These are phyloP conservation scores for Monosporozyma solicola DNA, from an alignment of 805 yeast genomes.

Conservation along the genomic window DNA sequence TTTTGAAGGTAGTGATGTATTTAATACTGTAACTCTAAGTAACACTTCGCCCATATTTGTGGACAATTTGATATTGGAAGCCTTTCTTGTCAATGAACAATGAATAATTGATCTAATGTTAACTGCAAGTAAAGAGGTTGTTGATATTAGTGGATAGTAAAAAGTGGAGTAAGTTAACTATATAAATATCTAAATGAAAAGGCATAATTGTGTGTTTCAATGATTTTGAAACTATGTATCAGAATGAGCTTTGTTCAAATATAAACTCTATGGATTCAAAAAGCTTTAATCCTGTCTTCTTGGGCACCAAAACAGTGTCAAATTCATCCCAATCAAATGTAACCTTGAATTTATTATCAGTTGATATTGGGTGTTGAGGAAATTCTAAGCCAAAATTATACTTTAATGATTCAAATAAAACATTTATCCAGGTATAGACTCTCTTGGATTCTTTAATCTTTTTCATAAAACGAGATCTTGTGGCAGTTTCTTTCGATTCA, in stretches of 20 bases:
- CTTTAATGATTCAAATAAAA: background rate
- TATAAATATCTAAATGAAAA: no score
- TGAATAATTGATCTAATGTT: no score
- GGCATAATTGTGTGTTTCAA: background rate
- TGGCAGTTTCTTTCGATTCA: background rate
- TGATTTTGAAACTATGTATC: background rate
- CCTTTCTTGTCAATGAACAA: no score
- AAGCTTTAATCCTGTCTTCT: slow-evolving; percentile 40
- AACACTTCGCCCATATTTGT: no score
- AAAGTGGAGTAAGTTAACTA: no score
- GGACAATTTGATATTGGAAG: no score
- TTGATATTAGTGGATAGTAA: no score
- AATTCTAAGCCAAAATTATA: background rate
- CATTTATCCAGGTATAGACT: background rate
- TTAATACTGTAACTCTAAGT: no score
- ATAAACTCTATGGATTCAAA: slow-evolving; percentile 38
- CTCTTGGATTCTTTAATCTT: background rate
- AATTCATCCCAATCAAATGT: slow-evolving; percentile 39
- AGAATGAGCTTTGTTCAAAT: background rate
- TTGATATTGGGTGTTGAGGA: background rate
- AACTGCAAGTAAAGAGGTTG: no score
- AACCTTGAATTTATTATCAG: slow-evolving; percentile 5
- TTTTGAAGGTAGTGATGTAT: no score
- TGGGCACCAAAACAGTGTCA: slow-evolving; percentile 62
- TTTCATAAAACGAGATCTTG: background rate